Base-by-base conservation (phyloP, 2,329 filamentous ascomycete genomes). In the Drechslerella dactyloides region DNA sequence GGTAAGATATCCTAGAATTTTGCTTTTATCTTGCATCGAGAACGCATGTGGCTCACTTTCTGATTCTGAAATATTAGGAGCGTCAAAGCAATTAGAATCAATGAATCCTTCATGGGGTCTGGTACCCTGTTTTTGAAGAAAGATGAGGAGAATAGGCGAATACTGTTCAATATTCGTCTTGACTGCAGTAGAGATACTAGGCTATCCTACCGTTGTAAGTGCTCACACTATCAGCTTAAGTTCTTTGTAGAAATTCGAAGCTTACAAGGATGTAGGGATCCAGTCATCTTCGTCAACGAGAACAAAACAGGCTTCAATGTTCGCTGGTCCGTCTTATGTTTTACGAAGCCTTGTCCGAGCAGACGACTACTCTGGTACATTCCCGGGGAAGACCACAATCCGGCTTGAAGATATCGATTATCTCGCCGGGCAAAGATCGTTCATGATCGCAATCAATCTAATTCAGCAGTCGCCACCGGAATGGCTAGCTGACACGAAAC, bases 371-470 rank as follows among this genome's bases (percentile, higher is more conserved):
- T 65, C 68, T 4, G 68, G 68, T 8, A 23, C 13, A 10, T 8
- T 40, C 8, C 48, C 15, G 15, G 68, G 60, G 1, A 72, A 65
- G 24, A 65, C 56, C 10, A 52, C 51, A n/a, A 52, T 72, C 11
- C 51, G 27, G 21, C 42, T 72, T 6, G 68, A 72, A 33, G 68
- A 72, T 72, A 65, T 72, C 17, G 56, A 64, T 24, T 65, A 72
- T 55, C 30, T 72, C 19, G 68, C 68, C 17, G 68, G 68, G 2
- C 68, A 72, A 37, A 53, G 68, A 21, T 72, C 68, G 4, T 61
- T 72, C 15, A 72, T 72, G 68, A 72, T 72, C n/a, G 60, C 68
- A 8, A 72, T 72, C 33, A 72, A 72, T 37, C 21, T 72, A 17
- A 65, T 72, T 11, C 68, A 72, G 50, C 68, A 72, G 40, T 72